phyloP scores from a whole-genome alignment of 2,329 filamentous ascomycete genomes.

The Sordariomycetes sp. region DNA sequence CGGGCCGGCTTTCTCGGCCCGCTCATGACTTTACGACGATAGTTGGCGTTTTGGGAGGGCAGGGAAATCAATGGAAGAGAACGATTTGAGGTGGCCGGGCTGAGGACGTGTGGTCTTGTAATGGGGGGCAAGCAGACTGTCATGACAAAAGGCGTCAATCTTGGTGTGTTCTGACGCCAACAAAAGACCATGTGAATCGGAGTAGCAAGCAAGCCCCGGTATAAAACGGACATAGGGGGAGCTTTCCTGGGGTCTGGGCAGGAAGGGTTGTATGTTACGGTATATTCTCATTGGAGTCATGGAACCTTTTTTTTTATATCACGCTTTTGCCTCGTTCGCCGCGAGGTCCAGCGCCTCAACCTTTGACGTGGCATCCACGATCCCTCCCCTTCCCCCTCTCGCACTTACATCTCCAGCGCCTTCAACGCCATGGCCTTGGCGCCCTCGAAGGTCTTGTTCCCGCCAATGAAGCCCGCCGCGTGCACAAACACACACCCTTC shows the following conservation, averaged over 20 bases:
- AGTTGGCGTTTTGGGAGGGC: neutral
- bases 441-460: conserved; percentile 84
- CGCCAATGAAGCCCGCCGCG: conserved; percentile 89
- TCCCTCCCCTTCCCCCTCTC: neutral
- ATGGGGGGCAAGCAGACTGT: neutral
- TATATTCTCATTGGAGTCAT: neutral
- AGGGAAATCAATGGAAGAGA: neutral
- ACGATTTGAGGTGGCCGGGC: neutral
- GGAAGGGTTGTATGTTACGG: neutral
- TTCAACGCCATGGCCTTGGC: conserved; percentile 74
- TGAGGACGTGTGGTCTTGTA: neutral
- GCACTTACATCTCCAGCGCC: conserved; percentile 34
- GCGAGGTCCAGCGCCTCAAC: neutral
- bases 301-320: neutral
- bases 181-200: neutral
- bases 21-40: neutral
- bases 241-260: neutral
- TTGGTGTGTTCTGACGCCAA: neutral
- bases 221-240: neutral
- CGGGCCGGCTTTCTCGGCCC: neutral
- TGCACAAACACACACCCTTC: conserved; percentile 83
- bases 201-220: neutral
- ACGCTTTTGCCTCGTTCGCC: neutral
- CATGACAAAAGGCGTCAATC: neutral
- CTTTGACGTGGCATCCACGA: neutral